Conservation (phyloP, 2,329 filamentous ascomycete species). For the Aspergillus sergii region DNA sequence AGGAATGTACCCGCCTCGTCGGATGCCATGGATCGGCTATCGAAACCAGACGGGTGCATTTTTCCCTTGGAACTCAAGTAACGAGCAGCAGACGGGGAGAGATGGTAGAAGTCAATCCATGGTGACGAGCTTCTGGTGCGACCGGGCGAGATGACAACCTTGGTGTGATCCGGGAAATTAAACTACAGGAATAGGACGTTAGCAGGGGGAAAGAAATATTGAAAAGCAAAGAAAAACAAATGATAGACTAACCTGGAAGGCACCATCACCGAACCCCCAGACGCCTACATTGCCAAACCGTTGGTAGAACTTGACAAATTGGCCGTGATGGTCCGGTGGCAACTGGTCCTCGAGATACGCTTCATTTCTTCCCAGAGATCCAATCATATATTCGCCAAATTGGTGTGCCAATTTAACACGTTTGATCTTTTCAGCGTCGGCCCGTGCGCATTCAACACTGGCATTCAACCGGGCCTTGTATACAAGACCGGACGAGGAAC, state of each 20-base stretch:
- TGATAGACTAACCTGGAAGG: slow-evolving; percentile 43
- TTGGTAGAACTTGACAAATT: slow-evolving; percentile 55
- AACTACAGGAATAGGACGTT: slow-evolving; percentile 32
- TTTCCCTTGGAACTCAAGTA: slow-evolving; percentile 45
- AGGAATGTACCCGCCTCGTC: slow-evolving; percentile 46
- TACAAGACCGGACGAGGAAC: slow-evolving; percentile 24
- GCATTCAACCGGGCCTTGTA: slow-evolving; percentile 38
- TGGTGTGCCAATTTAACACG: slow-evolving; percentile 52
- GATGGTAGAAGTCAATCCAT: slow-evolving; percentile 53
- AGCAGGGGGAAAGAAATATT: neutral
- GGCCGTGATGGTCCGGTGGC: slow-evolving; percentile 30
- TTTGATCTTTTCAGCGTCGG: slow-evolving; percentile 51
- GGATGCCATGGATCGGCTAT: slow-evolving; percentile 45
- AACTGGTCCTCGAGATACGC: slow-evolving; percentile 30
- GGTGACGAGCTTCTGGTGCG: slow-evolving; percentile 42
- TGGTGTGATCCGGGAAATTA: slow-evolving; percentile 57
- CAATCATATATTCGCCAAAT: slow-evolving; percentile 57
- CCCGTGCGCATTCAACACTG: slow-evolving; percentile 36
- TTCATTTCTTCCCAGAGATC: slow-evolving; percentile 46
- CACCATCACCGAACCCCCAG: slow-evolving; percentile 54
- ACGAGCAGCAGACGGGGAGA: slow-evolving; percentile 49
- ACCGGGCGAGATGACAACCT: slow-evolving; percentile 49
- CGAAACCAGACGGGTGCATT: slow-evolving; percentile 47
- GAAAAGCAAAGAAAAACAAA: neutral
- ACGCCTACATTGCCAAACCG: slow-evolving; percentile 56